Evolutionary conservation across 192 early-diverging fungal genomes (phyloP), one percentile per base, ranked within the genome.

Genomic region (Gaertneriomyces sp.): DNA sequence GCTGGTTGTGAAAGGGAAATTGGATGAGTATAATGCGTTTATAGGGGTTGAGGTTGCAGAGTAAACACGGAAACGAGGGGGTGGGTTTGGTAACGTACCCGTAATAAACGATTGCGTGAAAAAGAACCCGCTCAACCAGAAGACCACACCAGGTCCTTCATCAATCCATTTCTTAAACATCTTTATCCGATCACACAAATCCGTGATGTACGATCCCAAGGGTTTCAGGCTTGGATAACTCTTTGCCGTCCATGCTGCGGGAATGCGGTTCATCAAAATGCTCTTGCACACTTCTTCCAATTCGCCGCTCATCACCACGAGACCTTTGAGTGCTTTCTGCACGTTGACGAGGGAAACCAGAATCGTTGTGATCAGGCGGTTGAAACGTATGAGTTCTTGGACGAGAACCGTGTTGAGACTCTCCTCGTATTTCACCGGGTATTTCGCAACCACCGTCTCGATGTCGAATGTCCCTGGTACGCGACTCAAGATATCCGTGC

Each of bases 21-120:
- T 33, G 25, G 2, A 56, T 56, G 54, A 10, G 12, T 49, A 49
- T 17, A 49, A n/a, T 49, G 17, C n/a, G 47, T 49, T 49, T 2
- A 17, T 50, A 17, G 17, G 47, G 17, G 47, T 1, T 50, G 47
- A 2, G 3, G 3, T 14, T 3, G 12, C 12, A 57, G 17, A 14
- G 1, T 3, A 14, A 25, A 25, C 2, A 57, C 25, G 2, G 11
- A n/a, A 56, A 40, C 11, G 25, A 60, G 5, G 14, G 25, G 3
- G 0, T 40, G 0, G 41, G 5, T 39, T 39, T 42, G 45, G 7
- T 53, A 44, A 7, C 61, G 33, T 76, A 84, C 82, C 82, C 1
- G 83, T 87, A 50, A 87, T 85, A 58, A 87, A 87, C 5, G 85
- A 87, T 66, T 85, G 85, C 14, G 85, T 87, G 62, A 87, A 87